These are phyloP conservation scores for Sugiyamaella sp. DNA, from an alignment of 1,139 yeast species.

Conservation along the genomic window DNA sequence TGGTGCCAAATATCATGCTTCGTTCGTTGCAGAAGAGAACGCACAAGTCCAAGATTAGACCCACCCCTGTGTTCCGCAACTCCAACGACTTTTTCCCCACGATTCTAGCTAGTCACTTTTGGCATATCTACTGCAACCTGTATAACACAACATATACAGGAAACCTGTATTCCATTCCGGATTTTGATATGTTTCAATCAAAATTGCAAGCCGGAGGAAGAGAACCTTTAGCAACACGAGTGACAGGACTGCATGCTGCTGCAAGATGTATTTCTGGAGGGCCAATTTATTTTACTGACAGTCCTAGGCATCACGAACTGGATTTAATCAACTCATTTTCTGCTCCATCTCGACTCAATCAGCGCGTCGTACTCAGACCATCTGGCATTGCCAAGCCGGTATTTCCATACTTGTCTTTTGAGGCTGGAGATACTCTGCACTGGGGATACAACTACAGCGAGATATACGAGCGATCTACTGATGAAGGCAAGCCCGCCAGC, in stretches of 20 bases:
- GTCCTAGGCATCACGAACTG: conserved; percentile 31
- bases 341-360: conserved; percentile 27
- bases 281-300: conserved; percentile 40
- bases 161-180: conserved; percentile 35
- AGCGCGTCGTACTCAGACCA: conserved; percentile 29
- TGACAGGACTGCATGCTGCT: conserved; percentile 37
- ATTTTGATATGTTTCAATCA: conserved; percentile 43
- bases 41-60: background rate
- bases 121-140: conserved; percentile 41
- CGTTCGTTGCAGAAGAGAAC: conserved; percentile 25
- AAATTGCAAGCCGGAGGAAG: conserved; percentile 23
- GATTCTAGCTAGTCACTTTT: conserved; percentile 34
- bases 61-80: conserved; percentile 35
- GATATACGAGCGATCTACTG: background rate
- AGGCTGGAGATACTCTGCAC: conserved; percentile 22
- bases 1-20: conserved; percentile 37
- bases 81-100: conserved; percentile 40
- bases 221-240: conserved; percentile 16
- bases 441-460: conserved; percentile 27
- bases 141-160: conserved; percentile 35
- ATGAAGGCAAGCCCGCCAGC: background rate
- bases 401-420: conserved; percentile 31
- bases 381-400: conserved; percentile 30
- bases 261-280: conserved; percentile 41
- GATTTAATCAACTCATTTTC: conserved; percentile 31